A percentile compares a stretch with the other conserved stretches of the same genome.
Evolutionary conservation across 495 filamentous ascomycete genomes (phyloP).

Genomic region (Parachaetomium inaequale): DNA sequence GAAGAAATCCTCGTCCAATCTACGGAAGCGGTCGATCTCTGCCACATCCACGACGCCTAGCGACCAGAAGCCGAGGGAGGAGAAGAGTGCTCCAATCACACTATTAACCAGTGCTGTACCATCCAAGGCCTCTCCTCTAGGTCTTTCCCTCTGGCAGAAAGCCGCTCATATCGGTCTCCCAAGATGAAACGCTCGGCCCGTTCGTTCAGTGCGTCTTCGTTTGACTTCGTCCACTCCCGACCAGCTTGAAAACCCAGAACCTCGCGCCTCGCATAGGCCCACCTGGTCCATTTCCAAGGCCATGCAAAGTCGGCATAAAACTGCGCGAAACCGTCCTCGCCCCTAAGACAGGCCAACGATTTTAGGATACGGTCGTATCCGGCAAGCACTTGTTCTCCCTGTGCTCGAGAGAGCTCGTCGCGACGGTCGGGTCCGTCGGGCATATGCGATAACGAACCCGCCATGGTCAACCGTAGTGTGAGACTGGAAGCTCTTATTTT

Average conservation of each 20-base stretch:
- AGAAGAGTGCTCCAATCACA: conserved; percentile 42
- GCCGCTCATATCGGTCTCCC: conserved; percentile 6
- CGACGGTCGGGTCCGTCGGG: background rate
- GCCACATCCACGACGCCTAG: conserved; percentile 13
- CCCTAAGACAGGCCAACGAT: background rate
- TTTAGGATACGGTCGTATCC: background rate
- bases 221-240: background rate
- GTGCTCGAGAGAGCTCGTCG: background rate
- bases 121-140: no score
- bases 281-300: background rate
- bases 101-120: no score
- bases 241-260: background rate
- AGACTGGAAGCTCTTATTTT: background rate
- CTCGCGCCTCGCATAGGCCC: no score
- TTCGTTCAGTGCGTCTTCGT: background rate
- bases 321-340: background rate
- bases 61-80: conserved; percentile 18
- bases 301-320: background rate
- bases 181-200: background rate
- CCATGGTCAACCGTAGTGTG: background rate
- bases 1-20: no score
- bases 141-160: no score
- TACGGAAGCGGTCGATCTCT: background rate
- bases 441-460: no score
- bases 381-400: conserved; percentile 1